Percentiles rank a stretch among this genome's conserved stretches.
phyloP scores from a whole-genome alignment of 805 yeast genomes.

The Tetrapisispora namnaoensis region DNA sequence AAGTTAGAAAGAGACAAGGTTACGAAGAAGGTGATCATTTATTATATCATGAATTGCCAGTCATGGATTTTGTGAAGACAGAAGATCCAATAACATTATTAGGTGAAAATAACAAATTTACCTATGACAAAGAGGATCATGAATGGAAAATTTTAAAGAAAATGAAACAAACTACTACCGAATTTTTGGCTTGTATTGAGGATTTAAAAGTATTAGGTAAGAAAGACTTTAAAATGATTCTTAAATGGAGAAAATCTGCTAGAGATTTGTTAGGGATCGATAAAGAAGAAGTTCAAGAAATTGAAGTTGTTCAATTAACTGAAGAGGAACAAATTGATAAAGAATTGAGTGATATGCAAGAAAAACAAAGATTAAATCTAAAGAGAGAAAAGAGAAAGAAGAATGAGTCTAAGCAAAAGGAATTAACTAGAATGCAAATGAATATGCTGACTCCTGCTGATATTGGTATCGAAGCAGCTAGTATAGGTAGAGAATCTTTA shows the following conservation, averaged over 20 bases:
- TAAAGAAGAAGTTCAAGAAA: slow-evolving; percentile 36
- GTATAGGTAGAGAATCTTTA: slow-evolving; percentile 63
- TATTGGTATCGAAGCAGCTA: slow-evolving; percentile 87
- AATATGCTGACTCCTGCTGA: slow-evolving; percentile 89
- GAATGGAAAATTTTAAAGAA: slow-evolving; percentile 66
- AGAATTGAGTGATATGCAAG: slow-evolving; percentile 67
- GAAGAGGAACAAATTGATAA: slow-evolving; percentile 87
- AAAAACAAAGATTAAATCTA: slow-evolving; percentile 53
- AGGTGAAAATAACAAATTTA: slow-evolving; percentile 62
- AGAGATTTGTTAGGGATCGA: slow-evolving; percentile 66
- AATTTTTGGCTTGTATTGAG: slow-evolving; percentile 71
- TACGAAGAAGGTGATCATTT: slow-evolving; percentile 87
- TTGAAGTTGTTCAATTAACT: slow-evolving; percentile 60
- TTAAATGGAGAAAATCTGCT: slow-evolving; percentile 84
- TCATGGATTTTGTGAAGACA: slow-evolving; percentile 70
- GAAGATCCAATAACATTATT: slow-evolving; percentile 78
- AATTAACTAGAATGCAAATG: slow-evolving; percentile 86
- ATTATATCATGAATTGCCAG: slow-evolving; percentile 57
- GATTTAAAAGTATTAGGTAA: slow-evolving; percentile 92
- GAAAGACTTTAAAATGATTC: slow-evolving; percentile 77
- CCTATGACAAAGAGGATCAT: slow-evolving; percentile 46
- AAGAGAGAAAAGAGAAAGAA: slow-evolving; percentile 76
- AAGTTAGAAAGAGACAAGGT: slow-evolving; percentile 87
- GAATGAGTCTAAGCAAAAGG: slow-evolving; percentile 80
- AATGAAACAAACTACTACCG: slow-evolving; percentile 68